Evolutionary conservation across 2,329 filamentous ascomycete species (phyloP).

Genomic region (Colletotrichum sp.): DNA sequence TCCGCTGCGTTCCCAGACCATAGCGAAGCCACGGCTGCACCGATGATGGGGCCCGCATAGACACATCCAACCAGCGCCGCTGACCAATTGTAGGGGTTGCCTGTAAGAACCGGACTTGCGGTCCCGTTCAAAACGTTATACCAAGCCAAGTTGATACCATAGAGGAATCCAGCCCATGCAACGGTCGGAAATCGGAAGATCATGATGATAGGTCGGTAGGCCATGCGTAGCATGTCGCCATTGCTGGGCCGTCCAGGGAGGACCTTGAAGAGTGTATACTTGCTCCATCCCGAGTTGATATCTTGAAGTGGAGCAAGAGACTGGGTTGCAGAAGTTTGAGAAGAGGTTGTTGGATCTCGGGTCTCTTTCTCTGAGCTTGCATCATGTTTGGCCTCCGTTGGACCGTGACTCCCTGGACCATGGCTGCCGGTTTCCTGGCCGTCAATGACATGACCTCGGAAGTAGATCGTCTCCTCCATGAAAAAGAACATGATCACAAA

Average conservation of each 20-base stretch:
- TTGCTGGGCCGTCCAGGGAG: not conserved
- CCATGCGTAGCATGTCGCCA: not conserved
- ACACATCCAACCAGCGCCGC: not conserved
- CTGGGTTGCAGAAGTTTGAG: not conserved
- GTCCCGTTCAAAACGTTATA: not conserved
- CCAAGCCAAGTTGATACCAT: not conserved
- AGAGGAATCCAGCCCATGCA: not conserved
- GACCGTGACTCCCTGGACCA: fast-evolving
- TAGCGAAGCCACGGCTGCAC: not conserved
- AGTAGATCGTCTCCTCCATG: not conserved
- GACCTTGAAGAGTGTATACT: not conserved
- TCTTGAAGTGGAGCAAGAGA: not conserved
- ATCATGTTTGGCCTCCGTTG: not conserved
- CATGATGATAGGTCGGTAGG: not conserved
- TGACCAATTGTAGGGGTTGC: not conserved
- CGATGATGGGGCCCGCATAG: not conserved
- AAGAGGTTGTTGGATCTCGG: not conserved
- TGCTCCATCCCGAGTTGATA: not conserved
- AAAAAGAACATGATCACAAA: not conserved
- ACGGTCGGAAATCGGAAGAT: not conserved
- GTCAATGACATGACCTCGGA: not conserved
- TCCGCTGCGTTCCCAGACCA: not conserved
- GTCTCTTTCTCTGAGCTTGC: not conserved
- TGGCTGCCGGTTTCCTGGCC: not conserved
- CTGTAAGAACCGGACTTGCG: not conserved